phyloP scores from a whole-genome alignment of 129 eudicot genomes.

The Chrysanthemum lavandulifolium region DNA sequence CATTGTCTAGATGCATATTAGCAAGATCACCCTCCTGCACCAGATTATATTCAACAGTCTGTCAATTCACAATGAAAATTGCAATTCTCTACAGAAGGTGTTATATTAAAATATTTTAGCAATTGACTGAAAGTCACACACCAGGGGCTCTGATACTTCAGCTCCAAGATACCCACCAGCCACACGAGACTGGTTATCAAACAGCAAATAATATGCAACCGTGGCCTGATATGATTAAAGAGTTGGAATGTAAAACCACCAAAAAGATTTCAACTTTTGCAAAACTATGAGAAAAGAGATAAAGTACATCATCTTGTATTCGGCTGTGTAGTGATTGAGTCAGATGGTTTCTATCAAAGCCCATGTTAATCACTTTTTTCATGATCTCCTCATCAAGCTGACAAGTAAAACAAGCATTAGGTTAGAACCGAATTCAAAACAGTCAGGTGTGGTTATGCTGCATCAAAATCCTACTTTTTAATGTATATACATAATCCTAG shows the following conservation, averaged over 20 bases:
- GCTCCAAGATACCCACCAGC: conserved; percentile 78
- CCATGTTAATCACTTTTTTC: conserved; percentile 59
- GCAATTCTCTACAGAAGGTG: neutral
- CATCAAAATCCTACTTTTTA: too few species aligned
- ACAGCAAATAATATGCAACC: conserved; percentile 69
- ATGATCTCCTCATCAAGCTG: conserved; percentile 79
- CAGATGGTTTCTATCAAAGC: conserved; percentile 54
- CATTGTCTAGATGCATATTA: conserved; percentile 37
- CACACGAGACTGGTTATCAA: conserved; percentile 68
- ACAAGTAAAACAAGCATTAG: conserved; percentile 24
- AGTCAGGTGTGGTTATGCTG: too few species aligned
- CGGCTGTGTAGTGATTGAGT: conserved; percentile 68
- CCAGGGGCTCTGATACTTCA: conserved; percentile 64
- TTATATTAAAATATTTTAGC: neutral
- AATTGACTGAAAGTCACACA: conserved; percentile 25
- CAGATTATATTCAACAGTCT: conserved; percentile 2
- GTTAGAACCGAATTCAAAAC: conserved; percentile 4
- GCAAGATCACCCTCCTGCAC: conserved; percentile 49
- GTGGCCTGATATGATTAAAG: conserved; percentile 52
- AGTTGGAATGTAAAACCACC: conserved; percentile 10
- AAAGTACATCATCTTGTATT: conserved; percentile 66
- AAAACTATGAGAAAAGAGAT: conserved; percentile 19
- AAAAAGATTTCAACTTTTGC: conserved; percentile 2
- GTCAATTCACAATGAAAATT: neutral
- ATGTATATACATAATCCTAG: too few species aligned